Base-by-base conservation (phyloP, 352 stramenopile species). In the Thraustotheca clavata region DNA sequence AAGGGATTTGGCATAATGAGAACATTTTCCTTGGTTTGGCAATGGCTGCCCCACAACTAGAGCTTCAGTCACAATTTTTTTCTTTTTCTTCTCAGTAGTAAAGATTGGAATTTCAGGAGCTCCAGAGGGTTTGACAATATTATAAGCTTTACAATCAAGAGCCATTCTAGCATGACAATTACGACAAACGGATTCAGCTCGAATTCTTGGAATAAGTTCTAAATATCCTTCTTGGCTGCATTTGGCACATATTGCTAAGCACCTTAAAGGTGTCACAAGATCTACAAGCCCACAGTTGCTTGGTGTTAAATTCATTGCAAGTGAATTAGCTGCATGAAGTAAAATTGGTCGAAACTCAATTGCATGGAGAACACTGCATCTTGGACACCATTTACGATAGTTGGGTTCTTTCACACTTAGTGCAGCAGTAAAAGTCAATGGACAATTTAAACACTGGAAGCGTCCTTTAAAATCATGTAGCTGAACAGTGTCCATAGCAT, bases 1-100 rank as follows among this genome's bases (percentile, higher is more conserved):
- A 16, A 77, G 65, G 39, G 84, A 94, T 59, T 89, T 77, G 49
- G 80, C 80, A 62, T 91, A 94, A 69, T 94, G 84, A 16, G 87
- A 75, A 31, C 84, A 94, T 33, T 60, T 70, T 49, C 84, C 84
- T 39, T 88, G 85, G 47, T 73, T 74, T 24, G 84, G 84, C 61
- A 94, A 54, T 18, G 82, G 79, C 47, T 89, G 76, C 26, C 84
- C 84, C 26, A 88, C 48, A 7, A 84, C 71, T 52, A 89, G 83
- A 22, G 69, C 86, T 20, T 72, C 69, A 32, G 75, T 77, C 24
- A 50, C 29, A 40, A 68, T 66, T 55, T 75, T 82, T 54, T 76
- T 80, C 40, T 20, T 69, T 36, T 60, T 77, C 6, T 78, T 77
- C 20, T 46, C 48, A n/a, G 47, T 48, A 32, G 62, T 76, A 41